These are phyloP conservation scores for Amphirosellinia nigrospora DNA, from an alignment of 495 filamentous ascomycete species.

Conservation along the genomic window DNA sequence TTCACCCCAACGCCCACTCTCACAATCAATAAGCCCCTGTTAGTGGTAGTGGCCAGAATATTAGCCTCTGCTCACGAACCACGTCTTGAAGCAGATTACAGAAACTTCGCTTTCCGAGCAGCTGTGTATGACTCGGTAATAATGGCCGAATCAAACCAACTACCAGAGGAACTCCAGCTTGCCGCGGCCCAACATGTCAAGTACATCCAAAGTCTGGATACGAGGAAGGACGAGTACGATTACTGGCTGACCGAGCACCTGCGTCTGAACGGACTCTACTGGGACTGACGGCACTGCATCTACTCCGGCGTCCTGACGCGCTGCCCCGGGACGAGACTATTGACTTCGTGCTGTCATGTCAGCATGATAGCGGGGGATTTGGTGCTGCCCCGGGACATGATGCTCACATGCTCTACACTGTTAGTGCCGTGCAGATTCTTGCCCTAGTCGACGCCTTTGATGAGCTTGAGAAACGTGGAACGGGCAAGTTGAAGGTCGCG, in stretches of 20 bases:
- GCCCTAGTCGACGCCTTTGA: slow-evolving; percentile 83
- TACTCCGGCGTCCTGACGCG: slow-evolving; percentile 79
- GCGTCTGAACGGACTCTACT: slow-evolving; percentile 92
- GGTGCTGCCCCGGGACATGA: slow-evolving; percentile 94
- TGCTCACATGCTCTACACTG: slow-evolving; percentile 92
- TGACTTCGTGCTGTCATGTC: slow-evolving; percentile 89
- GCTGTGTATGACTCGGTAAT: background rate
- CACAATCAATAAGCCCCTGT: background rate
- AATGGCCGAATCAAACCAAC: slow-evolving; percentile 42
- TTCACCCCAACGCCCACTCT: background rate
- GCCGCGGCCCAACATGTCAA: slow-evolving; percentile 80
- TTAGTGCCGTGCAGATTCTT: slow-evolving; percentile 91
- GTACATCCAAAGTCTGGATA: slow-evolving; percentile 93
- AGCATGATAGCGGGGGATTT: slow-evolving; percentile 86
- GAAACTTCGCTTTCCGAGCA: background rate
- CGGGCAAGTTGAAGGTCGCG: slow-evolving; percentile 73
- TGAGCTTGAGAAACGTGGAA: slow-evolving; percentile 73
- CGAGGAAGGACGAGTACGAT: slow-evolving; percentile 88
- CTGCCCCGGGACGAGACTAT: slow-evolving; percentile 83
- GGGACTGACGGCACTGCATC: slow-evolving; percentile 87
- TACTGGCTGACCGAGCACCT: slow-evolving; percentile 98
- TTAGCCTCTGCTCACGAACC: background rate
- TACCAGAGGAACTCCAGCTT: slow-evolving; percentile 67
- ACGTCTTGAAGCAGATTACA: background rate
- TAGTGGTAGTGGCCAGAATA: background rate